A percentile compares a stretch with the other conserved stretches of the same genome.
phyloP scores from a whole-genome alignment of 139 green algal genomes.

The Chara braunii region DNA sequence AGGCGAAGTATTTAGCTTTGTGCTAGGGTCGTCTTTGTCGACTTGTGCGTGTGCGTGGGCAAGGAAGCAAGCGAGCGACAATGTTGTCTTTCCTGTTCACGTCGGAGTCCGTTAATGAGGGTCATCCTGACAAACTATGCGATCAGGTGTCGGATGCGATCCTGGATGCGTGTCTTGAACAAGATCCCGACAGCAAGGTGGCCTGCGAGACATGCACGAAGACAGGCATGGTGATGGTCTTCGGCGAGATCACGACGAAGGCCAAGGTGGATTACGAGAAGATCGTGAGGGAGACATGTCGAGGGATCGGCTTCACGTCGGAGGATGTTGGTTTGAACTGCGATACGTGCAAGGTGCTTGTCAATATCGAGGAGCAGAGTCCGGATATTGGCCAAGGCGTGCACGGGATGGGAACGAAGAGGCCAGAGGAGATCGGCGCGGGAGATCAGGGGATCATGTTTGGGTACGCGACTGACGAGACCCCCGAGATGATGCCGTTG shows the following conservation, averaged over 20 bases:
- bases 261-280: slow-evolving; percentile 99
- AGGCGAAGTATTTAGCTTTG: too few relatives aligned
- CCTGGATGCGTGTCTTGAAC: slow-evolving; percentile 90
- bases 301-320: slow-evolving; percentile 89
- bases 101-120: slow-evolving; percentile 69
- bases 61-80: too few relatives aligned
- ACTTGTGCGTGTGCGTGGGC: too few relatives aligned
- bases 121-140: slow-evolving; percentile 91
- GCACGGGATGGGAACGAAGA: slow-evolving; percentile 98
- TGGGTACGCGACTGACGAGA: slow-evolving; percentile 98
- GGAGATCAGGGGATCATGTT: slow-evolving; percentile 99
- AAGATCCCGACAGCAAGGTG: slow-evolving; percentile 43
- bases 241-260: slow-evolving; percentile 99
- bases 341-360: slow-evolving; percentile 94
- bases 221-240: slow-evolving; percentile 99
- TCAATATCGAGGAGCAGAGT: slow-evolving; percentile 97
- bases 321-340: slow-evolving; percentile 85
- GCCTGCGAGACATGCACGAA: slow-evolving; percentile 98
- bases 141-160: slow-evolving; percentile 94
- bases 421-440: slow-evolving; percentile 92
- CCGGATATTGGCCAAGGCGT: slow-evolving; percentile 98
- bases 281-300: slow-evolving; percentile 64
- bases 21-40: too few relatives aligned
- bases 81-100: slow-evolving; percentile 89
- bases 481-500: slow-evolving; percentile 94